These are phyloP conservation scores for Leccinum olivaceopallidum DNA, from an alignment of 768 basidiomycete species.

Conservation along the genomic window DNA sequence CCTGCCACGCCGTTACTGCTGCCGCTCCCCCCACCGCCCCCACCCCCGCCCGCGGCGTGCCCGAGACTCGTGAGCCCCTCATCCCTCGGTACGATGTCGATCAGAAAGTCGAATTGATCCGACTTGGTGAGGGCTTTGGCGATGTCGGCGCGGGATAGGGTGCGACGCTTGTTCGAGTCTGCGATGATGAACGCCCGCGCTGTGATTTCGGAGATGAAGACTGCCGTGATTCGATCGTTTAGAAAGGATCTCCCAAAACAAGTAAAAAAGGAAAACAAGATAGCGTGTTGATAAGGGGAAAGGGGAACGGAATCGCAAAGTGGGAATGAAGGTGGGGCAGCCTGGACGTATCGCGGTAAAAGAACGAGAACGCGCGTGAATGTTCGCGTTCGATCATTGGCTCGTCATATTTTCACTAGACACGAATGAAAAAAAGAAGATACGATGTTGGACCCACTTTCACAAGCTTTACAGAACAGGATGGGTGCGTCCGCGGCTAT, in stretches of 20 bases:
- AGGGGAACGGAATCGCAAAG: background rate
- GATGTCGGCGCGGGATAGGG: slow-evolving; percentile 90
- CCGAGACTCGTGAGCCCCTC: slow-evolving; percentile 41
- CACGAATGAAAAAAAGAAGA: slow-evolving; percentile 17
- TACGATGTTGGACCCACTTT: slow-evolving; percentile 59
- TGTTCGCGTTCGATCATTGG: slow-evolving; percentile 1
- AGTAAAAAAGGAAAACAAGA: background rate
- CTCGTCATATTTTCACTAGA: background rate
- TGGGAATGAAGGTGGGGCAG: background rate
- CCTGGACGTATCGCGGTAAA: background rate
- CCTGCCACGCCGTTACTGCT: background rate
- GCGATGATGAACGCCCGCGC: slow-evolving; percentile 94
- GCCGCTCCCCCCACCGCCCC: background rate
- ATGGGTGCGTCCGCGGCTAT: slow-evolving; percentile 98
- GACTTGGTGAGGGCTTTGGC: slow-evolving; percentile 89
- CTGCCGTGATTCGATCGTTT: slow-evolving; percentile 38
- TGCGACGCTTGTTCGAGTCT: slow-evolving; percentile 95
- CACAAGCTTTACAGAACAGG: slow-evolving; percentile 96
- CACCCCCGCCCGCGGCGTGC: slow-evolving; percentile 5
- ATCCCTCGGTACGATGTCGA: slow-evolving; percentile 93
- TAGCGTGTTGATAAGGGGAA: background rate
- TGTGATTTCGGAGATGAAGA: slow-evolving; percentile 97
- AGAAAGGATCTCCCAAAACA: background rate
- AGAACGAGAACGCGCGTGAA: slow-evolving; percentile 3
- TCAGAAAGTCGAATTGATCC: slow-evolving; percentile 97